Evolutionary conservation across 1,139 yeast species (phyloP).

Genomic region (Sugiyamaella pinicola): DNA sequence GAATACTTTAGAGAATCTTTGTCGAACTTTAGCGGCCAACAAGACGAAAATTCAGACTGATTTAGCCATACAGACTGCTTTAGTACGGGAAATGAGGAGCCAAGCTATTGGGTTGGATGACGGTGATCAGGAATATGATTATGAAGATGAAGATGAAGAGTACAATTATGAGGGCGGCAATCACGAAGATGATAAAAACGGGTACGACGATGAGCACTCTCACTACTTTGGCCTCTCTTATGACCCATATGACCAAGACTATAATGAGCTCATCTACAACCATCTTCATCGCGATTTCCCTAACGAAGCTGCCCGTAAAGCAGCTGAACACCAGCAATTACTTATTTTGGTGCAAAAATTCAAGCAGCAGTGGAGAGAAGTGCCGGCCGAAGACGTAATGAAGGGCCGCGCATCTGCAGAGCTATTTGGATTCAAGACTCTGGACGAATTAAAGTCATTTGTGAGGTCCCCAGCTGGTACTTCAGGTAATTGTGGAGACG

Average conservation of each 20-base stretch:
- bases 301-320: conserved; percentile 5
- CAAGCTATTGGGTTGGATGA: background rate
- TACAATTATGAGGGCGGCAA: conserved; percentile 1
- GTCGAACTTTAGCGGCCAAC: conserved; percentile 5
- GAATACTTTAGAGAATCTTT: conserved; percentile 8
- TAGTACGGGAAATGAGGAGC: conserved; percentile 13
- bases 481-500: conserved; percentile 8
- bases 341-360: background rate
- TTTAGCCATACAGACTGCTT: conserved; percentile 11
- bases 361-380: background rate
- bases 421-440: conserved; percentile 8
- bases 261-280: conserved; percentile 1
- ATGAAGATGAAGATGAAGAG: conserved; percentile 13
- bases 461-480: conserved; percentile 8
- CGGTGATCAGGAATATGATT: conserved; percentile 12
- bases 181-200: background rate
- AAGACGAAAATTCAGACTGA: conserved; percentile 12
- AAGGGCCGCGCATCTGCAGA: background rate
- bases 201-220: background rate
- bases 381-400: background rate
- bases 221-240: conserved; percentile 1
- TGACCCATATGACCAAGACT: background rate
- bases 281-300: background rate
- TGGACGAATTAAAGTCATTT: conserved; percentile 15
- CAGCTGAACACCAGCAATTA: conserved; percentile 7